phyloP scores from a whole-genome alignment of 208 protist species.

The Trypanosoma scelopori region DNA sequence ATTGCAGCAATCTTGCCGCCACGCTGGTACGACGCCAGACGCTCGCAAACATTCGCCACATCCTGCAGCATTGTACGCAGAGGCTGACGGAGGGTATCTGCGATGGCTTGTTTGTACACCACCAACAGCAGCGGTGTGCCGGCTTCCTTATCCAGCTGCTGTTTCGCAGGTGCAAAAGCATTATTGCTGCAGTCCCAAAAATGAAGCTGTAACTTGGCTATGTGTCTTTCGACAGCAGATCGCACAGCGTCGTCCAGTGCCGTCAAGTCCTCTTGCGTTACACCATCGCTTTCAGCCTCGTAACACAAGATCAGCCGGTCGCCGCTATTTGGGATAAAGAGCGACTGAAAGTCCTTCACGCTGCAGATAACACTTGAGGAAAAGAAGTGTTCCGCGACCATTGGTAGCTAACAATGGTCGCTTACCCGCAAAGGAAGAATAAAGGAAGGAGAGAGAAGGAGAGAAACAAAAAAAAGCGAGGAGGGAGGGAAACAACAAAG shows the following conservation, averaged over 20 bases:
- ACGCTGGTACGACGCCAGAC: slow-evolving; percentile 56
- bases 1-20: slow-evolving; percentile 9
- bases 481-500: not conserved
- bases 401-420: not conserved
- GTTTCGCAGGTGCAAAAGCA: slow-evolving; percentile 48
- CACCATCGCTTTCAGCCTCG: slow-evolving; percentile 46
- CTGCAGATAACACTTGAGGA: slow-evolving; percentile 42
- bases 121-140: slow-evolving; percentile 63
- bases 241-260: slow-evolving; percentile 36
- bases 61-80: slow-evolving; percentile 30
- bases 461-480: not conserved
- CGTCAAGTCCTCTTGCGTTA: slow-evolving; percentile 38
- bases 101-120: slow-evolving; percentile 49
- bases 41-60: slow-evolving; percentile 51
- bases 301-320: slow-evolving; percentile 70
- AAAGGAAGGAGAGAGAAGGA: not conserved
- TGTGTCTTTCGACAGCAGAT: slow-evolving; percentile 22
- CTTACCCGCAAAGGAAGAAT: not conserved
- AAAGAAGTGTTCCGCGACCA: slow-evolving; percentile 6
- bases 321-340: slow-evolving; percentile 37
- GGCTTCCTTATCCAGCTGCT: slow-evolving; percentile 54
- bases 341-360: slow-evolving; percentile 46
- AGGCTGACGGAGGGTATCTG: slow-evolving; percentile 46
- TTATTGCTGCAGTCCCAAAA: slow-evolving; percentile 70
- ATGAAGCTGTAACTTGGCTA: slow-evolving; percentile 37